These are phyloP conservation scores for Blastobotrys serpentis DNA, from an alignment of 1,139 yeast genomes.

Conservation along the genomic window DNA sequence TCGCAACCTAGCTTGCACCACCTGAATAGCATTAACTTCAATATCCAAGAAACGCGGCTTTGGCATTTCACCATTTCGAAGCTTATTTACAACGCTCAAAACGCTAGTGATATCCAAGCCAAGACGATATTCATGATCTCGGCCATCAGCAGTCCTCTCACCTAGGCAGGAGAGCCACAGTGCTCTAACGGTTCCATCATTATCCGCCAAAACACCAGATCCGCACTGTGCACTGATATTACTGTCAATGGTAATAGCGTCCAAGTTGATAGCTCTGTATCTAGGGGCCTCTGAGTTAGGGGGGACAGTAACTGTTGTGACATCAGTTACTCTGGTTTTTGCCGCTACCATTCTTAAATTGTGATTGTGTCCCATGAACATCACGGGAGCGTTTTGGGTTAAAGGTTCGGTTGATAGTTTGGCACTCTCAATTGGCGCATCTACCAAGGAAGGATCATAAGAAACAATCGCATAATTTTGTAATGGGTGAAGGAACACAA, in stretches of 20 bases:
- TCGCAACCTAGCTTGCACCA: slow-evolving; percentile 75
- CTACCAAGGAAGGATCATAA: slow-evolving; percentile 74
- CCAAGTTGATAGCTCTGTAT: slow-evolving; percentile 82
- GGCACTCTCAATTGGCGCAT: slow-evolving; percentile 64
- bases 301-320: slow-evolving; percentile 72
- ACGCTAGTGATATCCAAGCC: slow-evolving; percentile 77
- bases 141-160: slow-evolving; percentile 55
- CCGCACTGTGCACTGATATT: slow-evolving; percentile 71
- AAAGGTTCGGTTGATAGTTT: slow-evolving; percentile 57
- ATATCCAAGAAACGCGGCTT: slow-evolving; percentile 69
- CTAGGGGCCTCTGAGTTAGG: slow-evolving; percentile 66
- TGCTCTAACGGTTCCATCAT: slow-evolving; percentile 77
- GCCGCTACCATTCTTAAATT: slow-evolving; percentile 70
- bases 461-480: slow-evolving; percentile 82
- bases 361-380: slow-evolving; percentile 77
- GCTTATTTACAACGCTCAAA: slow-evolving; percentile 52
- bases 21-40: slow-evolving; percentile 67
- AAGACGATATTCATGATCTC: slow-evolving; percentile 66
- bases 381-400: slow-evolving; percentile 70
- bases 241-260: slow-evolving; percentile 72
- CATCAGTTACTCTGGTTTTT: slow-evolving; percentile 73
- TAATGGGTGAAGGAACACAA: slow-evolving; percentile 82
- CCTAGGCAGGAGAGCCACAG: slow-evolving; percentile 83
- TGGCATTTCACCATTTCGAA: slow-evolving; percentile 55
- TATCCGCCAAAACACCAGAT: slow-evolving; percentile 77